A percentile compares a stretch with the other conserved stretches of the same genome.
Conservation (phyloP, 495 filamentous ascomycete genomes). For the Penicillium egyptiacum region DNA sequence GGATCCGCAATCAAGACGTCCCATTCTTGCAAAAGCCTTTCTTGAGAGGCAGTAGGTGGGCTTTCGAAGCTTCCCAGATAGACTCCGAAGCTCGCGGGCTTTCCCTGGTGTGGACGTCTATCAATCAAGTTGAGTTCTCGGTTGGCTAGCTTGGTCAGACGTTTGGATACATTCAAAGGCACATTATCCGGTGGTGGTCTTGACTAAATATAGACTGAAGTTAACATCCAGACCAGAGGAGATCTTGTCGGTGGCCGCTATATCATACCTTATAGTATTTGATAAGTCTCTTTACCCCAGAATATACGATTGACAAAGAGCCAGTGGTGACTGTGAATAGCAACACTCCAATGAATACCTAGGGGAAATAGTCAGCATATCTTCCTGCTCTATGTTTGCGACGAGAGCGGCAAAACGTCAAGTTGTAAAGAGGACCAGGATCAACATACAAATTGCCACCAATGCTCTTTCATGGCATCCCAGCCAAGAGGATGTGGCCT, state of each 20-base stretch:
- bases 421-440: constrained; percentile 10
- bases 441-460: constrained; percentile 48
- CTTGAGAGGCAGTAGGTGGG: constrained; percentile 35
- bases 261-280: constrained; percentile 38
- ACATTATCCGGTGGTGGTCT: constrained; percentile 30
- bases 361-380: constrained; percentile 15
- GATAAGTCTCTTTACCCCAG: constrained; percentile 18
- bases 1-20: constrained; percentile 51
- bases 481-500: constrained; percentile 33
- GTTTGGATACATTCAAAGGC: constrained; percentile 27
- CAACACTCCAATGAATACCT: constrained; percentile 44
- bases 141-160: constrained; percentile 30
- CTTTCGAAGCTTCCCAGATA: constrained; percentile 46
- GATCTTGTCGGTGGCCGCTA: not conserved
- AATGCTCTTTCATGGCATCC: constrained; percentile 37
- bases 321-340: constrained; percentile 36
- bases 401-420: not conserved
- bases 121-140: constrained; percentile 26
- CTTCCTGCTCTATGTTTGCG: not conserved
- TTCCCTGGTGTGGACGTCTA: constrained; percentile 17
- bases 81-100: constrained; percentile 49
- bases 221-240: not conserved
- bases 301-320: constrained; percentile 35
- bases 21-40: constrained; percentile 42
- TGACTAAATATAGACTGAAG: constrained; percentile 20